A percentile compares a stretch with the other conserved stretches of the same genome.
Conservation (phyloP, 2,329 filamentous ascomycete species). For the Orbilia brochopaga region DNA sequence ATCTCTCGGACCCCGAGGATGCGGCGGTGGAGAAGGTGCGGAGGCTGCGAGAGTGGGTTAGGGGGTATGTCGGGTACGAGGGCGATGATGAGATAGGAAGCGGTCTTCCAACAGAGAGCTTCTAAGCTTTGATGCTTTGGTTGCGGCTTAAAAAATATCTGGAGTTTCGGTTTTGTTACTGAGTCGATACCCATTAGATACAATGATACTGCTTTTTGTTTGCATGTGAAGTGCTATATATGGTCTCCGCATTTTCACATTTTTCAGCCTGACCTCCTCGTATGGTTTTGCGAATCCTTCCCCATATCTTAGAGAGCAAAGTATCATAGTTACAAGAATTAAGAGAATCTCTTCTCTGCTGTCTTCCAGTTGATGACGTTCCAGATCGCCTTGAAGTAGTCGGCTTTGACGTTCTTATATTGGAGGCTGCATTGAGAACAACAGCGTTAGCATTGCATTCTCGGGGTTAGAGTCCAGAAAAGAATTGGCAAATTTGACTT, state of each 20-base stretch:
- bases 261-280: background rate
- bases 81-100: conserved; percentile 13
- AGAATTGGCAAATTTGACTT: conserved; percentile 56
- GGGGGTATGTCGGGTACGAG: conserved; percentile 25
- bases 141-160: background rate
- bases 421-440: conserved; percentile 66
- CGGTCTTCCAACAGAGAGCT: conserved; percentile 21
- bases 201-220: background rate
- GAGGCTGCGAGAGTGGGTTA: conserved; percentile 38
- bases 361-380: conserved; percentile 96
- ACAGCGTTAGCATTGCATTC: background rate
- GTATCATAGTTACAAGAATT: background rate
- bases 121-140: conserved; percentile 1
- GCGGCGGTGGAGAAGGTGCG: conserved; percentile 34
- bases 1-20: conserved; percentile 34
- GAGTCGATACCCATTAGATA: conserved; percentile 3
- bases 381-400: conserved; percentile 94
- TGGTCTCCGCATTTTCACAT: background rate
- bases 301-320: no score
- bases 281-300: background rate
- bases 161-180: background rate
- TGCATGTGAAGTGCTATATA: background rate
- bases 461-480: background rate
- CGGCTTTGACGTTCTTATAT: conserved; percentile 95
- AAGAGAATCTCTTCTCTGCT: conserved; percentile 61